These are phyloP conservation scores for Microbotryum silenes-acaulis DNA, from an alignment of 1,284 basidiomycete genomes.

Conservation along the genomic window DNA sequence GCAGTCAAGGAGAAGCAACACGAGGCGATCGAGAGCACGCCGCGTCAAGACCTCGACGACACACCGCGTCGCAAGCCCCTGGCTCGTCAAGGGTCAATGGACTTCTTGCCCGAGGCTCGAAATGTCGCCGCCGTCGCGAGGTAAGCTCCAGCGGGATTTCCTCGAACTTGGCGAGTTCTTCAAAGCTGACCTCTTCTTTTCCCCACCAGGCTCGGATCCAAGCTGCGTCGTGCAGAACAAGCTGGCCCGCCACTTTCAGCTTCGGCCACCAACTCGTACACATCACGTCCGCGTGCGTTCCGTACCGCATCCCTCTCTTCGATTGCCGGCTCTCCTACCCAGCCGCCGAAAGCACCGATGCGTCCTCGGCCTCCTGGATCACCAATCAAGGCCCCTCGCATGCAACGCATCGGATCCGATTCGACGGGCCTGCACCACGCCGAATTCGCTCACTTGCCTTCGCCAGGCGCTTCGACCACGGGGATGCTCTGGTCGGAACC, in stretches of 20 bases:
- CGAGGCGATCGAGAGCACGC: slow-evolving; percentile 14
- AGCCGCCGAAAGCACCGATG: slow-evolving; percentile 11
- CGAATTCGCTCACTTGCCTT: background rate
- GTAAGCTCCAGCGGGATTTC: slow-evolving; percentile 7
- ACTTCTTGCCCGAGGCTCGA: slow-evolving; percentile 21
- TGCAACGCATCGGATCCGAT: slow-evolving; percentile 22
- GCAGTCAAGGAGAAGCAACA: slow-evolving; percentile 19
- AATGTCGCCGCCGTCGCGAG: slow-evolving; percentile 17
- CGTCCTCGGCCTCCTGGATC: background rate
- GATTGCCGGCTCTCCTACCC: slow-evolving; percentile 27
- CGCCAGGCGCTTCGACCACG: background rate
- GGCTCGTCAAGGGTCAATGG: slow-evolving; percentile 24
- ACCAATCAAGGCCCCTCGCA: slow-evolving; percentile 1
- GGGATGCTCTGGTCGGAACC: slow-evolving; percentile 9
- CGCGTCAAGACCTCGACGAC: slow-evolving; percentile 22
- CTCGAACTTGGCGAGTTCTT: too few relatives aligned
- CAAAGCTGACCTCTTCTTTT: background rate
- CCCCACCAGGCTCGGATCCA: slow-evolving; percentile 20
- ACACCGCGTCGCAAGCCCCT: slow-evolving; percentile 19
- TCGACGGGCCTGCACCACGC: slow-evolving; percentile 10
- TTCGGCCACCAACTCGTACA: background rate
- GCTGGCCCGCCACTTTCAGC: background rate
- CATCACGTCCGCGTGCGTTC: slow-evolving; percentile 8
- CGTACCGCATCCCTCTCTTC: slow-evolving; percentile 27
- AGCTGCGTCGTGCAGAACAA: slow-evolving; percentile 19